A percentile compares a stretch with the other conserved stretches of the same genome.
These are phyloP conservation scores for Podila clonocystis DNA, from an alignment of 192 early-diverging fungal genomes.

Conservation along the genomic window DNA sequence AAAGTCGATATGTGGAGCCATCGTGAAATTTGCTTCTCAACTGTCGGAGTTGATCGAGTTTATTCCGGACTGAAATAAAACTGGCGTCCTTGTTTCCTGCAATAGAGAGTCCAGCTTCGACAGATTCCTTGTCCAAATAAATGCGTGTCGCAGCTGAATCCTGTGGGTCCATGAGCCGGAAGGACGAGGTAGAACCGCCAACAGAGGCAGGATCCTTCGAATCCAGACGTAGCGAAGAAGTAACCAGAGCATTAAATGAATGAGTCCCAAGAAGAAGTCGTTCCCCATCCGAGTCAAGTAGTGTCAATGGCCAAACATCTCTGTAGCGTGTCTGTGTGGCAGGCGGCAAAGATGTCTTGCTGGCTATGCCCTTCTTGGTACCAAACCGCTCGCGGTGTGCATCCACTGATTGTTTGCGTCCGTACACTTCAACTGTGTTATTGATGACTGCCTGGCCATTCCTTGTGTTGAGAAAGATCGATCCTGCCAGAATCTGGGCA, in stretches of 20 bases:
- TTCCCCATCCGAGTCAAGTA: constrained; percentile 7
- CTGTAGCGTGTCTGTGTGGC: constrained; percentile 8
- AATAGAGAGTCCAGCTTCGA: background rate
- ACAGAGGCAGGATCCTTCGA: background rate
- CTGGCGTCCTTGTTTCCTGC: background rate
- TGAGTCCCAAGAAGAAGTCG: constrained; percentile 30
- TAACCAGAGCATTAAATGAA: constrained; percentile 43
- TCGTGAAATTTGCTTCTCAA: background rate
- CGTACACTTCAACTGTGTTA: constrained; percentile 17
- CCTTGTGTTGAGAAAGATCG: constrained; percentile 15
- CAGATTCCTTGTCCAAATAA: background rate
- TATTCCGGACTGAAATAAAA: background rate
- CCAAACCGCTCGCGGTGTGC: constrained; percentile 25
- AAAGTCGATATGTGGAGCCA: background rate
- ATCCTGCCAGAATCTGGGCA: constrained; percentile 7
- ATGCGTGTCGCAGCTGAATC: constrained; percentile 4
- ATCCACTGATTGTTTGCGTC: constrained; percentile 23
- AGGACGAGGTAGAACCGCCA: background rate
- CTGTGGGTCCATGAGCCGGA: background rate
- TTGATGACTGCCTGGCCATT: constrained; percentile 17
- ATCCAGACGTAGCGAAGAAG: constrained; percentile 31
- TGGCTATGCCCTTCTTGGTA: constrained; percentile 10
- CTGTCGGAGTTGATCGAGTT: background rate
- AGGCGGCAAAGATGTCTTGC: constrained; percentile 30
- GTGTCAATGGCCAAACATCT: constrained; percentile 40